These are phyloP conservation scores for Penicillium cataractarum DNA, from an alignment of 495 filamentous ascomycete species.

Conservation along the genomic window DNA sequence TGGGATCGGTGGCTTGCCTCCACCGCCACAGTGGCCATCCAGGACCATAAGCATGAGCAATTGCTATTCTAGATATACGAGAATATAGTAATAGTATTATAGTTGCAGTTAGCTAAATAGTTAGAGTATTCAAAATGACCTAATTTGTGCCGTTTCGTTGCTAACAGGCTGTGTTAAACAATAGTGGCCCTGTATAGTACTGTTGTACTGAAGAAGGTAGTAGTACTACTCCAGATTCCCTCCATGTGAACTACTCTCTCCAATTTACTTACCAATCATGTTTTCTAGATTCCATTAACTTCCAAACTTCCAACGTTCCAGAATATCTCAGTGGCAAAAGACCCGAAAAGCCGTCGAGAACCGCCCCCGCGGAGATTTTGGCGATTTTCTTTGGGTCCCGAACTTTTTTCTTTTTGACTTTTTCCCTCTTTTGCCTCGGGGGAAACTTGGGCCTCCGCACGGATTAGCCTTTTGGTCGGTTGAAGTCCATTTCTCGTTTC, in stretches of 20 bases:
- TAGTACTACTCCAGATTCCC: neutral
- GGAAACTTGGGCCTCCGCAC: neutral
- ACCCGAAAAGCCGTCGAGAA: neutral
- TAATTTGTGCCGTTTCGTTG: no score
- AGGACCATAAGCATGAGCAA: neutral
- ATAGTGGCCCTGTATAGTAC: no score
- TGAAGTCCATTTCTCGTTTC: neutral
- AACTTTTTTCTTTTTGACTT: neutral
- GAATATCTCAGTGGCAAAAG: neutral
- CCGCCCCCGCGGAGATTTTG: neutral
- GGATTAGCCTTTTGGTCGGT: no score
- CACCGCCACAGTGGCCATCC: neutral
- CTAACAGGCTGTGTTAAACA: no score
- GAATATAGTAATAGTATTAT: neutral
- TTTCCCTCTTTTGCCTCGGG: neutral
- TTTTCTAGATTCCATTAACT: neutral
- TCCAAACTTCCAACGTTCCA: neutral
- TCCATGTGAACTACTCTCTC: no score
- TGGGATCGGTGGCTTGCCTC: neutral
- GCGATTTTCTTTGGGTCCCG: neutral
- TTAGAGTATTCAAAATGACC: no score
- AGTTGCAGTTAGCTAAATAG: neutral
- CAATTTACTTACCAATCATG: neutral
- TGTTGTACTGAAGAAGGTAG: neutral
- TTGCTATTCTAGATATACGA: neutral